phyloP scores from a whole-genome alignment of 148 eudicot genomes.

The Chenopodium formosanum region DNA sequence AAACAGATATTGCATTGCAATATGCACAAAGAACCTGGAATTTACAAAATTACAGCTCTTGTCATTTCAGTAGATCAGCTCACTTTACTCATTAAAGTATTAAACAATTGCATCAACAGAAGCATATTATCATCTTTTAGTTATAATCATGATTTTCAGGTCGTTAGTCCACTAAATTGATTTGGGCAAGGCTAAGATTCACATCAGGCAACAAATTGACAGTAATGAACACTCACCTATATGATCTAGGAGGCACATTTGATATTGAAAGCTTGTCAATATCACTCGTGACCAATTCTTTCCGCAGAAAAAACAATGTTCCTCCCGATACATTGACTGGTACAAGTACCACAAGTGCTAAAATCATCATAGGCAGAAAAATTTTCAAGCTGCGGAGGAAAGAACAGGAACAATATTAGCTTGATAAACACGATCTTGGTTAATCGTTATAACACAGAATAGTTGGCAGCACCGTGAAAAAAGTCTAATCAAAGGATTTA shows the following conservation, averaged over 20 bases:
- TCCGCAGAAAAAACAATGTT: slow-evolving; percentile 62
- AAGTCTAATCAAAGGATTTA: not conserved
- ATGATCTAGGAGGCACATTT: slow-evolving; percentile 75
- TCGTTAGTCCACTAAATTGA: not conserved
- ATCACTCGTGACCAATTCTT: slow-evolving; percentile 72
- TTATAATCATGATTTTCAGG: not conserved
- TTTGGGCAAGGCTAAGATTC: not conserved
- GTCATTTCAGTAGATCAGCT: not conserved
- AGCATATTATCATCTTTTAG: not conserved
- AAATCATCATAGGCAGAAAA: slow-evolving; percentile 66
- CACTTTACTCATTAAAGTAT: not conserved
- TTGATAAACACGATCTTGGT: not conserved
- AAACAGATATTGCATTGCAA: slow-evolving; percentile 75
- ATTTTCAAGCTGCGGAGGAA: slow-evolving; percentile 64
- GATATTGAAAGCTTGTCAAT: slow-evolving; percentile 98
- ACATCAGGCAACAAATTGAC: not conserved
- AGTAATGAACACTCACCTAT: slow-evolving; percentile 45
- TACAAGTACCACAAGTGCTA: slow-evolving; percentile 75
- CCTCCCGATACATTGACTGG: slow-evolving; percentile 85
- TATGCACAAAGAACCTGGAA: slow-evolving; percentile 86
- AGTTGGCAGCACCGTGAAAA: not conserved
- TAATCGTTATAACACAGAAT: not conserved
- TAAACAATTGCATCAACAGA: slow-evolving; percentile 5
- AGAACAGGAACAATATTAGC: slow-evolving; percentile 9
- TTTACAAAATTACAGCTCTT: slow-evolving; percentile 5